Base-by-base conservation (phyloP, 2,329 filamentous ascomycete genomes). In the Diplocarpon mali region DNA sequence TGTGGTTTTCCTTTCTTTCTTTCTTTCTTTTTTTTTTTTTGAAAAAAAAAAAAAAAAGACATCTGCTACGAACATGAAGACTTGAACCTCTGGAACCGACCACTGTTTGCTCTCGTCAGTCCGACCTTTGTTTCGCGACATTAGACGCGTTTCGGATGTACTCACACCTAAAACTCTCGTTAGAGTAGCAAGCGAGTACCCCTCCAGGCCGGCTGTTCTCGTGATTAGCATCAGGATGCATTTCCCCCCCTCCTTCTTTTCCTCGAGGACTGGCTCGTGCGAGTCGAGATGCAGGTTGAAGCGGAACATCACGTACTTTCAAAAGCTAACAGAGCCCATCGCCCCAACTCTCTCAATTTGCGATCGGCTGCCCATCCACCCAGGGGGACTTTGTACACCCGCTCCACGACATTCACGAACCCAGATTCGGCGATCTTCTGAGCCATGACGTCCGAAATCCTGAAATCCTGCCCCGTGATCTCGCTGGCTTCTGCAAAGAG, bases 401-500 rank as follows among this genome's bases (percentile, higher is more conserved):
- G 48, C 35, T 62, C 55, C 1, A 48, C 52, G 2, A 65, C 43
- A 34, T 64, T 60, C 10, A 56, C 52, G 34, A 59, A 66, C 0
- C 60, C 64, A 9, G 51, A 46, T 14, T 53, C 45, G 38, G 49
- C 37, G 15, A 63, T 54, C 10, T 49, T 38, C 7, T 41, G 28
- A 20, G 36, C 53, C 51, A 60, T 58, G 5, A 35, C 46, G 3
- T 58, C 49, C 9, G 38, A 47, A 7, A 57, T 43, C 9, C 63
- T 51, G 6, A 68, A 54, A 2, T 67, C 63, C 5, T 70, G 66
- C 24, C 55, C 56, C 15, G 66, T 62, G 0, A 55, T 52, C 14
- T 61, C 59, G 2, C 65, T 65, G 5, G 70, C 69, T 5, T 61
- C 52, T 9, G 60, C 57, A 31, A 75, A 61, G 35, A 72, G 65